Conservation (phyloP, 257 asterid genomes). For the Phtheirospermum japonicum region DNA sequence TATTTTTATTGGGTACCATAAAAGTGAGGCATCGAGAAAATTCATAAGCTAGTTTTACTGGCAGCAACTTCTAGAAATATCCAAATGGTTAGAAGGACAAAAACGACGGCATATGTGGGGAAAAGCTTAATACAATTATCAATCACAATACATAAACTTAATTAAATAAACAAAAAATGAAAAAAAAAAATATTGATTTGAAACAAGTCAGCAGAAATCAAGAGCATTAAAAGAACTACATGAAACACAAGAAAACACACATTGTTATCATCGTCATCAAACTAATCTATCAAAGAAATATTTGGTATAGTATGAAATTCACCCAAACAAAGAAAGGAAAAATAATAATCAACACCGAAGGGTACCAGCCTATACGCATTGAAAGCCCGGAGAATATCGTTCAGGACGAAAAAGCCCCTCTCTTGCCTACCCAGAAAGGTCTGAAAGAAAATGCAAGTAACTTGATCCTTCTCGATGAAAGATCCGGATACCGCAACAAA, state of each 20-base stretch:
- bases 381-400: conserved; percentile 44
- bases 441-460: conserved; percentile 41
- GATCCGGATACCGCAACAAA: conserved; percentile 49
- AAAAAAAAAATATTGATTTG: neutral
- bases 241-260: conserved; percentile 11
- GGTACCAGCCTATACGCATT: conserved; percentile 1
- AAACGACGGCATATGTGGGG: conserved; percentile 1
- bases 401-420: conserved; percentile 48
- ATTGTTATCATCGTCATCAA: neutral
- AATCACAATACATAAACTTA: conserved; percentile 13
- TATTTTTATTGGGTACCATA: too few species aligned
- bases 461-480: conserved; percentile 27
- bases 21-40: too few species aligned
- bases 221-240: neutral
- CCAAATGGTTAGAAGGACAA: neutral
- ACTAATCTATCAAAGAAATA: conserved; percentile 1
- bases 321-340: too few species aligned
- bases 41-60: too few species aligned
- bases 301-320: too few species aligned
- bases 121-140: conserved; percentile 1
- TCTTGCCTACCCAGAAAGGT: conserved; percentile 61
- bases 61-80: neutral
- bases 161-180: too few species aligned
- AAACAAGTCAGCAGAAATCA: conserved; percentile 7
- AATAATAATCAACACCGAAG: neutral